Percentiles rank a stretch among this genome's conserved stretches.
Conservation (phyloP, 257 asterid species). For the Parsonsia alboflavescens region DNA sequence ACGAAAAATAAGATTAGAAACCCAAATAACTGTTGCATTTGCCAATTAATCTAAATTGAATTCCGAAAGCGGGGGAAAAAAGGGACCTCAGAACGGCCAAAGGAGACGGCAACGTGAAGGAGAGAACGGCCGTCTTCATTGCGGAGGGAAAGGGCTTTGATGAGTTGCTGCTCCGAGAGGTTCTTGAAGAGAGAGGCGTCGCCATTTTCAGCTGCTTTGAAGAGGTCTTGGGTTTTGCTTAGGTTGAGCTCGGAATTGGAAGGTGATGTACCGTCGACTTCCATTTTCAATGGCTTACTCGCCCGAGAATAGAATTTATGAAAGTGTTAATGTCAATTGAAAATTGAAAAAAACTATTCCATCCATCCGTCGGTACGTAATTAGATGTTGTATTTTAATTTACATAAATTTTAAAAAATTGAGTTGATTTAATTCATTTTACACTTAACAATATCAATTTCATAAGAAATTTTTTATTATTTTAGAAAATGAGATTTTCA, state of each 20-base stretch:
- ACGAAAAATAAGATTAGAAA: background rate
- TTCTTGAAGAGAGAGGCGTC: conserved; percentile 52
- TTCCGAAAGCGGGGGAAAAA: background rate
- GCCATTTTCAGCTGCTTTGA: conserved; percentile 74
- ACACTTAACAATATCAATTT: no score
- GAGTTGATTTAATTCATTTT: no score
- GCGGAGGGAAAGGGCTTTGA: conserved; percentile 55
- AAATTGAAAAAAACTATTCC: no score
- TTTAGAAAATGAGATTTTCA: no score
- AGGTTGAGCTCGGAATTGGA: conserved; percentile 5
- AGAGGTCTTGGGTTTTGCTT: conserved; percentile 43
- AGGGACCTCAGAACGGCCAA: conserved; percentile 49
- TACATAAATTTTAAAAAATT: no score
- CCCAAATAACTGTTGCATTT: background rate
- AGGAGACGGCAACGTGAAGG: conserved; percentile 92
- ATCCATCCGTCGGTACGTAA: no score
- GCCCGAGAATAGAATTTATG: no score
- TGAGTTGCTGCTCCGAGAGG: conserved; percentile 52
- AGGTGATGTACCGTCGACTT: conserved; percentile 33
- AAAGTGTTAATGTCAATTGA: no score
- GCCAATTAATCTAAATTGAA: background rate
- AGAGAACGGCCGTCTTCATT: conserved; percentile 90
- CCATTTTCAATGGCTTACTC: conserved; percentile 35
- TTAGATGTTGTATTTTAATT: no score
- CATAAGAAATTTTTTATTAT: no score